These are phyloP conservation scores for Bruguiera hainesii DNA, from an alignment of 441 rosid species.

Conservation along the genomic window DNA sequence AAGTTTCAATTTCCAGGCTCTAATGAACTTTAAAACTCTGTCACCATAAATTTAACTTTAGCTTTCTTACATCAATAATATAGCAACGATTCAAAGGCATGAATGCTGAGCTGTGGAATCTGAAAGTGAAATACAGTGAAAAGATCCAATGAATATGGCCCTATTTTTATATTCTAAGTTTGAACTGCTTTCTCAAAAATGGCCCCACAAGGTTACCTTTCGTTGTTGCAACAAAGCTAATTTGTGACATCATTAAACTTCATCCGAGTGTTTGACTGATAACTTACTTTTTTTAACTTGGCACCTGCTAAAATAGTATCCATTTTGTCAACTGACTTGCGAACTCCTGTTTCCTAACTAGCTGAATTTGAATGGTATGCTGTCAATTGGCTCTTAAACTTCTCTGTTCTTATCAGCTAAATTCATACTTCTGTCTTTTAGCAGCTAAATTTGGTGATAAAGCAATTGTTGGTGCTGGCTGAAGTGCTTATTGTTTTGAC, in stretches of 20 bases:
- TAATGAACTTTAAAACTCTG: too few relatives aligned
- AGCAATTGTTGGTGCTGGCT: not conserved
- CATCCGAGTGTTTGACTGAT: not conserved
- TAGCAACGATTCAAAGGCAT: not conserved
- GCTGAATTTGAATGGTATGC: too few relatives aligned
- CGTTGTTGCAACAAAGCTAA: not conserved
- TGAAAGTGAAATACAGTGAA: not conserved
- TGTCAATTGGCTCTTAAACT: too few relatives aligned
- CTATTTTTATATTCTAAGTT: not conserved
- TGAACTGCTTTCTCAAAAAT: not conserved
- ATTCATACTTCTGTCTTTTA: not conserved
- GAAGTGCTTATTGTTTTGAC: not conserved
- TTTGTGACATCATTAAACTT: not conserved
- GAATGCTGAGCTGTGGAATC: not conserved
- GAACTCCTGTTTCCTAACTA: too few relatives aligned
- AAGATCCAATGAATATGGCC: not conserved
- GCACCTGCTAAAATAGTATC: not conserved
- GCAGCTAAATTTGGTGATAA: not conserved
- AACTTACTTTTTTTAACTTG: constrained; percentile 1
- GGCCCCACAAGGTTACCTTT: not conserved
- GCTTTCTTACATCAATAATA: not conserved
- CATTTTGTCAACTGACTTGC: too few relatives aligned
- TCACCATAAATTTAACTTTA: too few relatives aligned
- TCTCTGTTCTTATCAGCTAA: not conserved
- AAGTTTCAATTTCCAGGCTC: too few relatives aligned